Conservation (phyloP, 1,139 yeast genomes). For the Lodderomyces jiufengensis region DNA sequence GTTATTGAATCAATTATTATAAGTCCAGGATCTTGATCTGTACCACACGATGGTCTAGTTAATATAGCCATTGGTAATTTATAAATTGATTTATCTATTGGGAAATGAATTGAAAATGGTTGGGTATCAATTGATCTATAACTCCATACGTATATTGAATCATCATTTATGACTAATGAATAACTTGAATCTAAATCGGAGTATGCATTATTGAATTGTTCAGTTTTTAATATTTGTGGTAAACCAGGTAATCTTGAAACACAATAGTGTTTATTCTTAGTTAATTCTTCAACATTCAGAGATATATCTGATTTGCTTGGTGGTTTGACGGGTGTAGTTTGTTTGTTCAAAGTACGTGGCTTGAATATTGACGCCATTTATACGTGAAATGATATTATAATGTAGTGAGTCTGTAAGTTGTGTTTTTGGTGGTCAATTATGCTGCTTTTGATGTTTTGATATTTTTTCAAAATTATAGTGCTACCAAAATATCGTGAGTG, state of each 20-base stretch:
- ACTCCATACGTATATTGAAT: constrained; percentile 65
- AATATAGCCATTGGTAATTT: constrained; percentile 55
- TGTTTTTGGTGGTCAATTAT: too few relatives aligned
- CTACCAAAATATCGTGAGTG: too few relatives aligned
- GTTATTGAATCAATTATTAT: constrained; percentile 53
- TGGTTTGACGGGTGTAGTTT: not conserved
- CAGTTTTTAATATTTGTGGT: constrained; percentile 39
- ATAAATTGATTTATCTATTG: constrained; percentile 19
- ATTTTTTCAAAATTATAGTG: too few relatives aligned
- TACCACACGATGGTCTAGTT: constrained; percentile 62
- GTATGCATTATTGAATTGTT: constrained; percentile 38
- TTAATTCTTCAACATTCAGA: constrained; percentile 39
- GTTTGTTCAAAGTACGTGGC: constrained; percentile 9
- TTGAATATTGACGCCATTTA: constrained; percentile 10
- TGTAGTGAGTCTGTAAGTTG: too few relatives aligned
- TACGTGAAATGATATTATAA: too few relatives aligned
- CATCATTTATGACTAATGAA: constrained; percentile 51
- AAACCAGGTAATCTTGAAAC: constrained; percentile 59
- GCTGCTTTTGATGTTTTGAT: too few relatives aligned
- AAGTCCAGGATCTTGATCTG: constrained; percentile 62
- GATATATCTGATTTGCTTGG: not conserved
- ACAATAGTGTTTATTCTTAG: constrained; percentile 57
- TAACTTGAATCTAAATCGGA: constrained; percentile 53
- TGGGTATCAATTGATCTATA: constrained; percentile 57
- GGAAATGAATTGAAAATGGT: constrained; percentile 56